Evolutionary conservation across 306 rosid genomes (phyloP), one percentile per base, ranked within the genome.

Genomic region (Rosa persica): DNA sequence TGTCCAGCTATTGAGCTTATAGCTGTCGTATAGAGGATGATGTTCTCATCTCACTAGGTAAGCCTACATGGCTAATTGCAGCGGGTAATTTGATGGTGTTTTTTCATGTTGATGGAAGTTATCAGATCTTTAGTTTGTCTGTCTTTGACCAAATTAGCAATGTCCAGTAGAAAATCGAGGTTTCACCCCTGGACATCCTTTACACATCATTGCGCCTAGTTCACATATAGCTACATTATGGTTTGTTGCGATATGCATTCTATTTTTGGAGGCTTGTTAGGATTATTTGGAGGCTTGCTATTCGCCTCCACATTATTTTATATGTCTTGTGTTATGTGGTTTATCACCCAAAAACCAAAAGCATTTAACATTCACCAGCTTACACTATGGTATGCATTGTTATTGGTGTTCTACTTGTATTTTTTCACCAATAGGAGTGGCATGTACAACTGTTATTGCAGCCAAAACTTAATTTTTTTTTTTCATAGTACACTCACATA

Each of bases 181-280:
- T 0, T 76, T 77, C 22, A 40, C 57, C 22, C 90, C 90, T 25
- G 78, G 92, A 7, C 78, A 2, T 67, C 19, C 1, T 13, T 88
- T 89, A 42, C 90, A 94, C 0, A 0, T 82, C 2, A 0, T 76
- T 72, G 66, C 64, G 44, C 84, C 93, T 34, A 86, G 85, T 81
- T 0, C 34, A 8, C 87, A 30, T 19, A 92, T 91, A 92, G 97
- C 40, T 47, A 0, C 46, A 5, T 83, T 77, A 3, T 91, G 90
- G 25, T 30, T 92, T 8, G 8, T 92, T 43, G 88, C 76, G 16
- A 66, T 92, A 12, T 81, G 86, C 44, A n/a, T 92, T 78, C 97
- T 94, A 25, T 92, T 92, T 61, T 92, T 92, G 94, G 97, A 82
- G 97, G 92, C 60, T 40, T 92, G 44, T 60, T 89, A 62, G 94